These are phyloP conservation scores for Waitea zeae DNA, from an alignment of 1,284 basidiomycete species.

Conservation along the genomic window DNA sequence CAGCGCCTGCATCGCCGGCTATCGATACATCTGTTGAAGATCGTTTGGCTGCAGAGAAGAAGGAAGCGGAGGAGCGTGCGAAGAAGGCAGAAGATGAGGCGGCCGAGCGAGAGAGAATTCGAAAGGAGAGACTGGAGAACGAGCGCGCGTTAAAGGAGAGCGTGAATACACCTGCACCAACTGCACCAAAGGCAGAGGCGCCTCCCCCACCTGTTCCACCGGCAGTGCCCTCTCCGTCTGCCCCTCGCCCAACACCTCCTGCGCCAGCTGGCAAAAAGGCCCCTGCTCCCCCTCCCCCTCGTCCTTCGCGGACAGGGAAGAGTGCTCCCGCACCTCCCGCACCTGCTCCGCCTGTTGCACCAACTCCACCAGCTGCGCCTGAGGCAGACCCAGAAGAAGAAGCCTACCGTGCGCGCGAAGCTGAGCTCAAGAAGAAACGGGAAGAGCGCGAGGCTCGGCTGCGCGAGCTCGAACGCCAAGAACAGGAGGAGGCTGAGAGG, in stretches of 20 bases:
- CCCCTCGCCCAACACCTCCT: constrained; percentile 17
- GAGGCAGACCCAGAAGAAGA: constrained; percentile 49
- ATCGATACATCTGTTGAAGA: constrained; percentile 72
- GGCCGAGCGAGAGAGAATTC: constrained; percentile 53
- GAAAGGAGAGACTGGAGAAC: constrained; percentile 49
- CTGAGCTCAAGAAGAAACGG: constrained; percentile 43
- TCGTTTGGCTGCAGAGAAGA: constrained; percentile 67
- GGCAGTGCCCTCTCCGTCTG: constrained; percentile 12
- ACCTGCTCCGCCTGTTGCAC: constrained; percentile 16
- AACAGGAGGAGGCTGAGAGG: constrained; percentile 44
- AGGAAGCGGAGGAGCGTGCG: constrained; percentile 72
- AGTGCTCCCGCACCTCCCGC: constrained; percentile 16
- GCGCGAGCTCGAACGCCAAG: constrained; percentile 53
- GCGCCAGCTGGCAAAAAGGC: constrained; percentile 13
- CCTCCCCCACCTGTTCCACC: constrained; percentile 13
- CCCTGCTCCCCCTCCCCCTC: constrained; percentile 10
- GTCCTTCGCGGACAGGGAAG: constrained; percentile 13
- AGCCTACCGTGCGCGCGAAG: constrained; percentile 42
- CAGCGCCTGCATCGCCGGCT: constrained; percentile 30
- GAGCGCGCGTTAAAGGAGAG: constrained; percentile 44
- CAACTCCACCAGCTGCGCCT: constrained; percentile 17
- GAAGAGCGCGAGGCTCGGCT: constrained; percentile 48
- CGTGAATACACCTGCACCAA: constrained; percentile 12
- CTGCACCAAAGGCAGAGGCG: constrained; percentile 12
- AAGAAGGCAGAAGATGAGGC: constrained; percentile 61